Evolutionary conservation across 257 asterid species (phyloP).

Genomic region (Solanum paucissectum): DNA sequence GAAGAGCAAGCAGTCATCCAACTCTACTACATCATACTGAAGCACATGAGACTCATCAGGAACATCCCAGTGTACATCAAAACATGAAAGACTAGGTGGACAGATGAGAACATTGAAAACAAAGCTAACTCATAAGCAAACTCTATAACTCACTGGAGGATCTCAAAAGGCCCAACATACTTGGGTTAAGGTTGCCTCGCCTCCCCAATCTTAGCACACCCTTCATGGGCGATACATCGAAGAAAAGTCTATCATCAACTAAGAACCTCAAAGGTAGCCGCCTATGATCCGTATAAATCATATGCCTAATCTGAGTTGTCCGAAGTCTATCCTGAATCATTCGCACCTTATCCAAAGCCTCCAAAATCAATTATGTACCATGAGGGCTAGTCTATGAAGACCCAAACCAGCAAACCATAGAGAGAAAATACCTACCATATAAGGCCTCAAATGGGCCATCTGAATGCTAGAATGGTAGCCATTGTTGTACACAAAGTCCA

Average conservation of each 20-base stretch:
- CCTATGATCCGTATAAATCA: background rate
- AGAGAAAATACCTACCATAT: background rate
- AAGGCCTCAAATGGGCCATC: background rate
- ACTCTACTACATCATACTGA: too few species aligned
- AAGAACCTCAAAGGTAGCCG: background rate
- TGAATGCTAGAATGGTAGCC: background rate
- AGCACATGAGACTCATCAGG: too few species aligned
- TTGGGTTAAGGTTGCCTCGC: background rate
- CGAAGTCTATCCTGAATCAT: background rate
- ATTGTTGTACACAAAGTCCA: background rate
- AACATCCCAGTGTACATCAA: too few species aligned
- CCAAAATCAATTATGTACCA: background rate
- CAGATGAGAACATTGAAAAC: background rate
- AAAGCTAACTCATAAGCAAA: too few species aligned
- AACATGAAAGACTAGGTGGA: too few species aligned
- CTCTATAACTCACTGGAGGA: background rate
- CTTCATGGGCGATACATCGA: background rate
- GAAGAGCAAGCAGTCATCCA: too few species aligned
- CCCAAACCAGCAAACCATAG: background rate
- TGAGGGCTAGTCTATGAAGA: background rate
- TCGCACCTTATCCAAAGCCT: background rate
- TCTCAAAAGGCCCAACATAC: background rate
- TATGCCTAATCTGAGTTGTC: background rate
- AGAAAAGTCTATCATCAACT: background rate
- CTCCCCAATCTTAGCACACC: background rate